Evolutionary conservation across 2,329 filamentous ascomycete genomes (phyloP).

Genomic region (Monilinia vaccinii-corymbosi): DNA sequence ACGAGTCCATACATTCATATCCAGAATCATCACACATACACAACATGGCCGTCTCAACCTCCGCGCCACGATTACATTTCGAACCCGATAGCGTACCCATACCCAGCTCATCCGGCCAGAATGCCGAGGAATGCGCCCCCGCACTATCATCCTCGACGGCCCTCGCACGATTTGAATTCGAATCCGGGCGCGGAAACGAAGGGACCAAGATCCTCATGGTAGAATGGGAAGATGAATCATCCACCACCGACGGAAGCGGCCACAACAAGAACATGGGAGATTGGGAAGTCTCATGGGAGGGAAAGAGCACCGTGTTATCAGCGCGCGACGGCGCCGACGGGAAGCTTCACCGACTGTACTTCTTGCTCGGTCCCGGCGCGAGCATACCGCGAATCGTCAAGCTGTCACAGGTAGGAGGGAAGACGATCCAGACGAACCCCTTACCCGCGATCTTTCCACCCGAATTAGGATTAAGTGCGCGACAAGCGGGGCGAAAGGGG

Average conservation of each 20-base stretch:
- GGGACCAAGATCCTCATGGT: constrained; percentile 91
- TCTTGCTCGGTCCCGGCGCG: constrained; percentile 65
- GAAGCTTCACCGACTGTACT: constrained; percentile 58
- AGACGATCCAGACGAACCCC: constrained; percentile 58
- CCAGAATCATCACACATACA: background rate
- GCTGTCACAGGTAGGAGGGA: constrained; percentile 40
- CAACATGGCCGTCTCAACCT: constrained; percentile 21
- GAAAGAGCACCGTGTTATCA: constrained; percentile 64
- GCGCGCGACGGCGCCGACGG: constrained; percentile 27
- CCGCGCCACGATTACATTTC: constrained; percentile 21
- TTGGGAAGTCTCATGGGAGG: constrained; percentile 79
- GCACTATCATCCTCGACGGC: constrained; percentile 46
- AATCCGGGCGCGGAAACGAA: constrained; percentile 64
- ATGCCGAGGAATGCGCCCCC: constrained; percentile 29
- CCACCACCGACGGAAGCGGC: constrained; percentile 38
- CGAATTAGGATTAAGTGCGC: constrained; percentile 58
- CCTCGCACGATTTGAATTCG: constrained; percentile 82
- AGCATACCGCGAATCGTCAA: constrained; percentile 64
- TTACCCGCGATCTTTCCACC: constrained; percentile 80
- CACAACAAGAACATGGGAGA: constrained; percentile 33
- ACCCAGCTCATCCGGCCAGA: constrained; percentile 16
- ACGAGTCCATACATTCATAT: too few relatives aligned
- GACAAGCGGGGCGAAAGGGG: constrained; percentile 63
- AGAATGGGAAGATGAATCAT: constrained; percentile 62
- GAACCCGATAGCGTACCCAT: constrained; percentile 21